These are phyloP conservation scores for Capsicum chinense DNA, from an alignment of 257 asterid species.

Conservation along the genomic window DNA sequence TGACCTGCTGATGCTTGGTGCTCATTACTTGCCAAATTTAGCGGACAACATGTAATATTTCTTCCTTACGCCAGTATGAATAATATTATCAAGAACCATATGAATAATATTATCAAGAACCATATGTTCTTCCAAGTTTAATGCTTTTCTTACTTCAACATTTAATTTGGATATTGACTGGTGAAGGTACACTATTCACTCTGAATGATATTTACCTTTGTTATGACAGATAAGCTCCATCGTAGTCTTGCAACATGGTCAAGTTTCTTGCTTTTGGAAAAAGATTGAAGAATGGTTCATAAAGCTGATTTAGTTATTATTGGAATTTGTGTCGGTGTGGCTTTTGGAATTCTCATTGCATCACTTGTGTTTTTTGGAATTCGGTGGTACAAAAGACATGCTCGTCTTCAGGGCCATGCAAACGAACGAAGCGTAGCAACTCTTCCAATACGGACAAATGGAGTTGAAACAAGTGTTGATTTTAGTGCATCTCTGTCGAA, in stretches of 20 bases:
- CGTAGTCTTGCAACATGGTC: constrained; percentile 61
- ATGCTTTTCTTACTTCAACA: not conserved
- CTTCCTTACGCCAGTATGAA: not conserved
- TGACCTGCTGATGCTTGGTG: not conserved
- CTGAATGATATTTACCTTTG: not conserved
- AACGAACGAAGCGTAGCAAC: constrained; percentile 58
- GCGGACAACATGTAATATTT: not conserved
- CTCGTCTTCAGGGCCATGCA: constrained; percentile 46
- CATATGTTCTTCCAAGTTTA: not conserved
- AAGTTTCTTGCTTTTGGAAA: constrained; percentile 41
- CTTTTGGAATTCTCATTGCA: constrained; percentile 74
- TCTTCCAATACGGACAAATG: constrained; percentile 85
- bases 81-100: constrained; percentile 1
- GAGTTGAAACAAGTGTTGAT: constrained; percentile 66
- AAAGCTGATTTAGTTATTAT: constrained; percentile 74
- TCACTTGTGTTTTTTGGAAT: constrained; percentile 61
- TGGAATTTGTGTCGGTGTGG: constrained; percentile 81
- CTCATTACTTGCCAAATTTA: not conserved
- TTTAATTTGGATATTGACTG: constrained; percentile 13
- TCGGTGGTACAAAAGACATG: constrained; percentile 69
- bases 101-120: constrained; percentile 6
- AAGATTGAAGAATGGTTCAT: constrained; percentile 65
- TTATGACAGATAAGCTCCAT: constrained; percentile 30
- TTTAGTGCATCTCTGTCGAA: constrained; percentile 66
- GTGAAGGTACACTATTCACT: not conserved